Evolutionary conservation across 2,329 filamentous ascomycete species (phyloP).

Genomic region (Acarospora socialis): DNA sequence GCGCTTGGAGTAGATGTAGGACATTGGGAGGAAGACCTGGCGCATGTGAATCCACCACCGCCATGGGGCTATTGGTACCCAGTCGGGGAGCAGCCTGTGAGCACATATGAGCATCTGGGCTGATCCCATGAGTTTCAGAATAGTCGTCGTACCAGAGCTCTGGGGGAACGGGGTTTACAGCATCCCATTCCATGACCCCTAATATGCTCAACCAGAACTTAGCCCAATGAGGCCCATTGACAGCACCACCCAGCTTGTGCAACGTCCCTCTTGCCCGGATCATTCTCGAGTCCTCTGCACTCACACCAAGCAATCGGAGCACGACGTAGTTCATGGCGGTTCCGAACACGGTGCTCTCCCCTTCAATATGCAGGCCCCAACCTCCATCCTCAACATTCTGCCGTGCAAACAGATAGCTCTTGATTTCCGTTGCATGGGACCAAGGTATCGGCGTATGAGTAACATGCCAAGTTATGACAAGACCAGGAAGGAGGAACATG

Average conservation of each 20-base stretch:
- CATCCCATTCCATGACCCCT: slow-evolving; percentile 73
- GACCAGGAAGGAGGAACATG: slow-evolving; percentile 81
- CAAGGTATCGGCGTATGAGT: slow-evolving; percentile 76
- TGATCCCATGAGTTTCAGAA: slow-evolving; percentile 10
- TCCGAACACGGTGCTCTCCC: slow-evolving; percentile 80
- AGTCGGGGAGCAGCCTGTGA: slow-evolving; percentile 60
- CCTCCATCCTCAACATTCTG: slow-evolving; percentile 82
- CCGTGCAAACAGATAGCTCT: slow-evolving; percentile 76
- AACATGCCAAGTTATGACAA: slow-evolving; percentile 76
- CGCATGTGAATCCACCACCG: slow-evolving; percentile 98
- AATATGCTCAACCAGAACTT: slow-evolving; percentile 89
- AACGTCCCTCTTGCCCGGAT: slow-evolving; percentile 69
- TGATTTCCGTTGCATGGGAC: slow-evolving; percentile 73
- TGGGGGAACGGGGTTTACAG: slow-evolving; percentile 85
- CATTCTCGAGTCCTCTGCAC: slow-evolving; percentile 71
- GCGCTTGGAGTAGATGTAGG: slow-evolving; percentile 70
- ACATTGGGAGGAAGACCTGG: slow-evolving; percentile 90
- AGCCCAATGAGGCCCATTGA: slow-evolving; percentile 82
- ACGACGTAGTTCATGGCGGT: slow-evolving; percentile 76
- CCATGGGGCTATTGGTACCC: slow-evolving; percentile 81
- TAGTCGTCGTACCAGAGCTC: slow-evolving; percentile 56
- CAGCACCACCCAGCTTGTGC: slow-evolving; percentile 72
- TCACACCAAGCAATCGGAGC: slow-evolving; percentile 67
- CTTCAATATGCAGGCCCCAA: slow-evolving; percentile 94
- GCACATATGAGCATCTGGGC: too few relatives aligned